phyloP scores from a whole-genome alignment of 2,329 filamentous ascomycete species.

The Monilinia fructicola region DNA sequence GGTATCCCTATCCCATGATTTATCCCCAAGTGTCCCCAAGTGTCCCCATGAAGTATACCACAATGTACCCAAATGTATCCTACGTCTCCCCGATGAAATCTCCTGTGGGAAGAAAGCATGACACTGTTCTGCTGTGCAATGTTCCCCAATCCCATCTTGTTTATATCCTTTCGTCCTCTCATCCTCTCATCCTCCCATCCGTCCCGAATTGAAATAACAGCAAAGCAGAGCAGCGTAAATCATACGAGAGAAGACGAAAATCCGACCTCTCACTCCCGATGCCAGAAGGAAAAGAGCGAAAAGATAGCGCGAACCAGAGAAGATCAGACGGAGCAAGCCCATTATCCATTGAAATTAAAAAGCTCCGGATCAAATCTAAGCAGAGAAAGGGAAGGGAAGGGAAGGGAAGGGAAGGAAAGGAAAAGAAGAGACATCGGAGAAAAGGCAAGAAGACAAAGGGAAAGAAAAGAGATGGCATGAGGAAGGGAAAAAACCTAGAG shows the following conservation, averaged over 20 bases:
- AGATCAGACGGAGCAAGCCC: background rate
- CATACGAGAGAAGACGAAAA: background rate
- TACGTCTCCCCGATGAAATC: background rate
- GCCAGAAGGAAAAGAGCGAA: background rate
- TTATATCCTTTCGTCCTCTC: too few relatives aligned
- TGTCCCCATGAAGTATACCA: too few relatives aligned
- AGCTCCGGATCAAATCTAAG: background rate
- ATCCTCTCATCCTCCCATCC: too few relatives aligned
- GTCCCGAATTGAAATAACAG: too few relatives aligned
- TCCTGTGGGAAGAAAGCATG: background rate
- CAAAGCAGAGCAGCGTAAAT: too few relatives aligned
- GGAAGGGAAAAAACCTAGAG: background rate
- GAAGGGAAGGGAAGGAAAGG: background rate
- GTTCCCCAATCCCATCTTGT: background rate
- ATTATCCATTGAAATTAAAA: background rate
- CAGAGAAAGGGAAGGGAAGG: too few relatives aligned
- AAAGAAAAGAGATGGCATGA: background rate
- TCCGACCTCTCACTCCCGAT: background rate
- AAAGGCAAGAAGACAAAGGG: background rate
- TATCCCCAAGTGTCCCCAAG: background rate
- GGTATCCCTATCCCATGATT: background rate
- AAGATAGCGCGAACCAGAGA: background rate
- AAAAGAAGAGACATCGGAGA: background rate
- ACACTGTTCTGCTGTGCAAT: background rate
- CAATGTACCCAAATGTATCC: too few relatives aligned